Base-by-base conservation (phyloP, 225 moss, liverwort and hornwort genomes). In the Pleurozium schreberi region DNA sequence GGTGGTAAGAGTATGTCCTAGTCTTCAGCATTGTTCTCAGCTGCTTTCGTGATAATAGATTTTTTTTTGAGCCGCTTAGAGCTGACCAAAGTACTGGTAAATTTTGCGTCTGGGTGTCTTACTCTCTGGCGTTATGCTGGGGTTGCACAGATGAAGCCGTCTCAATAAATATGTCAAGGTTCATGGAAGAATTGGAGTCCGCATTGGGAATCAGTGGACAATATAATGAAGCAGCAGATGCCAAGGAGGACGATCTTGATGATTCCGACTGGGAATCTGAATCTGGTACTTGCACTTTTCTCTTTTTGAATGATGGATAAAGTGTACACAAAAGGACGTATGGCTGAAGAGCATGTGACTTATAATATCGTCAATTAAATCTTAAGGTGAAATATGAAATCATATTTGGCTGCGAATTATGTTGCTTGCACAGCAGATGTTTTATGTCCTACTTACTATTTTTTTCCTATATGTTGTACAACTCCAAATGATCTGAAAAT, bases 111-210 rank as follows among this genome's bases (percentile, higher is more conserved):
- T 61, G 38, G 11, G 59, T 77, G 69, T 59, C 85, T 88, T 70
- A 60, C 22, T 79, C 30, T 81, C 73, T 86, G 73, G 71, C 64
- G 42, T 84, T 68, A 33, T 87, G 33, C 40, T 82, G 55, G 81
- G 75, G 87, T 86, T 85, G 70, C 81, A 63, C 92, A 91, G 93
- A 94, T 89, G 96, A 94, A 88, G 92, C 92, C 47, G 95, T 98
- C 55, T 93, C 95, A 43, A 60, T 97, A 85, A 93, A 92, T 88
- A 95, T 96, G 94, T 92, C 89, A 68, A 92, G 80, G 88, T 94
- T 99, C 69, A 92, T 92, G 92, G 93, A 94, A 87, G 99, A 99
- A 91, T 79, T 99, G 78, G 95, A 94, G 76, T 91, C 96, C 55
- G 96, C 95, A 18, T 93, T 97, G 71, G 91, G 93, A 92, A 78